Conservation (phyloP, 2,329 filamentous ascomycete genomes). For the Exophiala sp. region DNA sequence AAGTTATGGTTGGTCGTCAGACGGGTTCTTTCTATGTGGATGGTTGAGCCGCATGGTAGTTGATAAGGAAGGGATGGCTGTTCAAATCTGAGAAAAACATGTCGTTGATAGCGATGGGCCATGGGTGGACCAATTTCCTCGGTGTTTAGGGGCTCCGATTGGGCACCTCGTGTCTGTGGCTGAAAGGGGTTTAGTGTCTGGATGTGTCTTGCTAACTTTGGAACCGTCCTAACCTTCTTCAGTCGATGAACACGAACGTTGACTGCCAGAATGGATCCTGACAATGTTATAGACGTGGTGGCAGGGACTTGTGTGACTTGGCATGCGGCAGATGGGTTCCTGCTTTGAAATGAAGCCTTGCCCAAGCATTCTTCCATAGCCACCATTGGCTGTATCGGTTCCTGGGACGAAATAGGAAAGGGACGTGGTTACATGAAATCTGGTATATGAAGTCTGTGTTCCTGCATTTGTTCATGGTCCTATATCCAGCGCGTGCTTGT, state of each 20-base stretch:
- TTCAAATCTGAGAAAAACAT: not conserved
- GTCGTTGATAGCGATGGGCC: not conserved
- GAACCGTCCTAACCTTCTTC: not conserved
- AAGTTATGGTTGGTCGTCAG: too few species aligned
- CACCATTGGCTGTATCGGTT: not conserved
- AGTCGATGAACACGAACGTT: not conserved
- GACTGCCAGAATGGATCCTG: too few species aligned
- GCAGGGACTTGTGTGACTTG: too few species aligned
- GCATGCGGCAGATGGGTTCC: too few species aligned
- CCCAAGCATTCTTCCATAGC: not conserved
- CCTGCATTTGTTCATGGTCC: not conserved
- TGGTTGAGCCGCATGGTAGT: too few species aligned
- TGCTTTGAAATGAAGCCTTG: not conserved
- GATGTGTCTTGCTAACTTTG: not conserved
- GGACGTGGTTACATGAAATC: not conserved
- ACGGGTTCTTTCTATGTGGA: too few species aligned
- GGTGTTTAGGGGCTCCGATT: not conserved
- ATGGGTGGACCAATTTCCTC: not conserved
- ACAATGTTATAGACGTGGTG: too few species aligned
- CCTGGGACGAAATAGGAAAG: not conserved
- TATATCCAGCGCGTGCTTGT: not conserved
- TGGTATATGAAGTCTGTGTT: not conserved
- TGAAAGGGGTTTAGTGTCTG: not conserved
- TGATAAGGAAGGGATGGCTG: too few species aligned
- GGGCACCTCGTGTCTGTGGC: not conserved